Conservation (phyloP, 2,329 filamentous ascomycete genomes). For the Chaetomium globosum region DNA sequence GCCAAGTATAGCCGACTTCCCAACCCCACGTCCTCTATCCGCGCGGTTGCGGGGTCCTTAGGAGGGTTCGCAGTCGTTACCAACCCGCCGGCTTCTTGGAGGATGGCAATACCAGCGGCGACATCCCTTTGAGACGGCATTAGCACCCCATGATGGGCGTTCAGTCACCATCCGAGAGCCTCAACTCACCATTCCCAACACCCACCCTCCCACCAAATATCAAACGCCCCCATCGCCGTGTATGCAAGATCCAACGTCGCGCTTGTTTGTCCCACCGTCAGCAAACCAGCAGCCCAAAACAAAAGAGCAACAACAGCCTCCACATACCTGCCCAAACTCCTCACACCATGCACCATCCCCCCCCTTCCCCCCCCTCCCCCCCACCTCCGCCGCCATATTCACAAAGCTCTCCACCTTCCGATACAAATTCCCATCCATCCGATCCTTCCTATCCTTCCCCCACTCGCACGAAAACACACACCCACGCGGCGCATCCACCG, state of each 20-base stretch:
- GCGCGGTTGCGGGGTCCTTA: constrained; percentile 54
- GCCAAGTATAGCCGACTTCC: constrained; percentile 73
- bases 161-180: not conserved
- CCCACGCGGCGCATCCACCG: constrained; percentile 63
- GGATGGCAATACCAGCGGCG: constrained; percentile 71
- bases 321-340: constrained; percentile 63
- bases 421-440: constrained; percentile 66
- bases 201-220: constrained; percentile 82
- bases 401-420: constrained; percentile 74
- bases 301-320: not conserved
- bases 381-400: constrained; percentile 71
- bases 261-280: constrained; percentile 43
- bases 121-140: constrained; percentile 62
- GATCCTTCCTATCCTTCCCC: constrained; percentile 74
- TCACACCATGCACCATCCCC: constrained; percentile 77
- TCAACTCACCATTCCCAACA: constrained; percentile 72
- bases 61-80: constrained; percentile 76
- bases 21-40: constrained; percentile 62
- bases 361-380: constrained; percentile 64
- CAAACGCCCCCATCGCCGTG: constrained; percentile 72
- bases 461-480: constrained; percentile 77
- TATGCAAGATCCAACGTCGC: constrained; percentile 76
- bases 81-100: constrained; percentile 73
- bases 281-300: not conserved
- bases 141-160: not conserved